A percentile compares a stretch with the other conserved stretches of the same genome.
Conservation (phyloP, 148 eudicot genomes). For the Amaranthus palmeri region DNA sequence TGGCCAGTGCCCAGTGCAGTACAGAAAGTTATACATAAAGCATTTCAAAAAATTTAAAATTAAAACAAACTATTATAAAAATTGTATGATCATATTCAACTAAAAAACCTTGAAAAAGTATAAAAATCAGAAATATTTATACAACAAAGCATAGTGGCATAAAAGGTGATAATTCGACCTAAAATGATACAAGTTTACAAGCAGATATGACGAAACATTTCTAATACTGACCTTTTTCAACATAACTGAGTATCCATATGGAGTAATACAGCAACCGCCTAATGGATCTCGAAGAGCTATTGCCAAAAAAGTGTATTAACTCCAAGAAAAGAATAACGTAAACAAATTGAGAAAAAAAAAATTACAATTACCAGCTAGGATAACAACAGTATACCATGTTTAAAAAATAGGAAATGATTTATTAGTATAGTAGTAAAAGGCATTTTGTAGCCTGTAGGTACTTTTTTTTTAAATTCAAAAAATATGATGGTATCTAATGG, state of each 20-base stretch:
- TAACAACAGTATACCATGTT: not conserved
- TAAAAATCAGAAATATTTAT: not conserved
- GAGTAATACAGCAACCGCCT: conserved; percentile 88
- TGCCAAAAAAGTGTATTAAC: conserved; percentile 27
- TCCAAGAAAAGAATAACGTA: not conserved
- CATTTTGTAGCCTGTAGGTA: not conserved
- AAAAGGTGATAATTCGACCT: not conserved
- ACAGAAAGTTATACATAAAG: not conserved
- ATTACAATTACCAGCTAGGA: not conserved
- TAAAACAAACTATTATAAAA: not conserved
- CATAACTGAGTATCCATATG: conserved; percentile 82
- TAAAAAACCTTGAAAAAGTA: not conserved
- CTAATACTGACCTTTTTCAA: conserved; percentile 58
- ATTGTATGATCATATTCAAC: not conserved
- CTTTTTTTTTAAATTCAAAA: not conserved
- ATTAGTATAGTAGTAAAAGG: not conserved
- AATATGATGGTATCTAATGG: not conserved
- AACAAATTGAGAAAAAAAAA: not conserved
- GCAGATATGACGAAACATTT: not conserved
- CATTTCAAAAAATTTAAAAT: not conserved
- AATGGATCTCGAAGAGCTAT: conserved; percentile 90
- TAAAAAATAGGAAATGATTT: conserved; percentile 1
- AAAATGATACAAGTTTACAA: not conserved
- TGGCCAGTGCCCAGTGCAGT: too few species aligned
- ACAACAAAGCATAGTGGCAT: not conserved